These are phyloP conservation scores for Telfairia occidentalis DNA, from an alignment of 331 rosid genomes.

Conservation along the genomic window DNA sequence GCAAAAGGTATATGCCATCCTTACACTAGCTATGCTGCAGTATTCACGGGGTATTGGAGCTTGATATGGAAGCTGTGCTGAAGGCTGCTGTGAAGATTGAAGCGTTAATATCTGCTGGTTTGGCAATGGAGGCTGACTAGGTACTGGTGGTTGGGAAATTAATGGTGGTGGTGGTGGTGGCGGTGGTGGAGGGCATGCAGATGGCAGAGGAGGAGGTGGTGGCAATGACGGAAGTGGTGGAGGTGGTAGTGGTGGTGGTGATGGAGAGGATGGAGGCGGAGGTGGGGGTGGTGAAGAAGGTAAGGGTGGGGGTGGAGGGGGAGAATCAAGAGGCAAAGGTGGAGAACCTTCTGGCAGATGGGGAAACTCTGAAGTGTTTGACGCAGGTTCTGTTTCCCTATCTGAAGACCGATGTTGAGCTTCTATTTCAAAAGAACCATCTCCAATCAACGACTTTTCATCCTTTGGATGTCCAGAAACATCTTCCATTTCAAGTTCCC, in stretches of 20 bases:
- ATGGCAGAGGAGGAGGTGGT: conserved; percentile 43
- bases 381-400: conserved; percentile 28
- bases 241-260: conserved; percentile 55
- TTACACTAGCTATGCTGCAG: conserved; percentile 50
- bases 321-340: conserved; percentile 87
- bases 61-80: conserved; percentile 65
- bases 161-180: conserved; percentile 44
- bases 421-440: conserved; percentile 39
- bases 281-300: conserved; percentile 82
- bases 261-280: conserved; percentile 27
- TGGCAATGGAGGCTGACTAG: conserved; percentile 37
- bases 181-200: conserved; percentile 39
- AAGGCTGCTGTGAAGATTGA: conserved; percentile 57
- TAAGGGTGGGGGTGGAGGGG: conserved; percentile 83
- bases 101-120: conserved; percentile 51
- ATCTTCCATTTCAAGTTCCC: conserved; percentile 99
- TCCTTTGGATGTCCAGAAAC: conserved; percentile 88
- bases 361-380: conserved; percentile 30
- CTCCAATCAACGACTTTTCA: conserved; percentile 32
- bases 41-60: conserved; percentile 50
- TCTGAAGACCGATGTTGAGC: conserved; percentile 33
- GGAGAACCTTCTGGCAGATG: conserved; percentile 72
- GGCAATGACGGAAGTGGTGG: conserved; percentile 42
- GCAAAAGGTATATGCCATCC: conserved; percentile 4
- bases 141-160: conserved; percentile 50